These are phyloP conservation scores for Cladophialophora immunda DNA, from an alignment of 2,329 filamentous ascomycete species.

Conservation along the genomic window DNA sequence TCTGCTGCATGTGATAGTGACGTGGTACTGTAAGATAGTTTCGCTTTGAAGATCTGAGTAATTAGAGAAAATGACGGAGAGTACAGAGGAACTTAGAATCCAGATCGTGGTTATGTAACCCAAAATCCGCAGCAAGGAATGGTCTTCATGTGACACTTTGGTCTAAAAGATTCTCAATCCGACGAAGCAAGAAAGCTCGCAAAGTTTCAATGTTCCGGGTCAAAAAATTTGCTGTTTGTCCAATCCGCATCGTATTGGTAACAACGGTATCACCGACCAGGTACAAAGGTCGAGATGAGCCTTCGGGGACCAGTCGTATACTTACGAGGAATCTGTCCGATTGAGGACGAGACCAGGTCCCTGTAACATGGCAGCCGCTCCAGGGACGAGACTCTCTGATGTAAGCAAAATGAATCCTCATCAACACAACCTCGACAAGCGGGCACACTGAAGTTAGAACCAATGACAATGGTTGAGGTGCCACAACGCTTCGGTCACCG, in stretches of 20 bases:
- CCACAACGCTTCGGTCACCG: slow-evolving; percentile 15
- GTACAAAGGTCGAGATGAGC: not conserved
- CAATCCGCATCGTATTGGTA: not conserved
- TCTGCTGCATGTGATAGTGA: not conserved
- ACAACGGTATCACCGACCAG: not conserved
- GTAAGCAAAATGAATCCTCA: not conserved
- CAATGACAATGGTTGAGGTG: not conserved
- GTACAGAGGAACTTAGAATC: not conserved
- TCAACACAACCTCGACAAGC: not conserved
- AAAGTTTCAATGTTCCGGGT: not conserved
- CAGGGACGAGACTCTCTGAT: not conserved
- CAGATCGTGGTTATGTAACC: not conserved
- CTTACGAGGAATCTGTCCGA: not conserved
- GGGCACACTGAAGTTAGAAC: not conserved
- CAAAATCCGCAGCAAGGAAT: not conserved
- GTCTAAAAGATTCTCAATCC: not conserved
- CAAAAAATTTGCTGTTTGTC: not conserved
- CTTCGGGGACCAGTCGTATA: not conserved
- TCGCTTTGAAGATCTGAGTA: not conserved
- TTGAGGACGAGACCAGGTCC: not conserved
- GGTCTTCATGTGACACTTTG: not conserved
- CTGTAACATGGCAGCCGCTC: not conserved
- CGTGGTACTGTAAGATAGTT: not conserved
- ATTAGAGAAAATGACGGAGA: not conserved
- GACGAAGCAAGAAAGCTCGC: too few relatives aligned